Percentiles rank a stretch among this genome's conserved stretches.
These are phyloP conservation scores for Stagonosporopsis cucurbitacearum DNA, from an alignment of 2,329 filamentous ascomycete genomes.

Conservation along the genomic window DNA sequence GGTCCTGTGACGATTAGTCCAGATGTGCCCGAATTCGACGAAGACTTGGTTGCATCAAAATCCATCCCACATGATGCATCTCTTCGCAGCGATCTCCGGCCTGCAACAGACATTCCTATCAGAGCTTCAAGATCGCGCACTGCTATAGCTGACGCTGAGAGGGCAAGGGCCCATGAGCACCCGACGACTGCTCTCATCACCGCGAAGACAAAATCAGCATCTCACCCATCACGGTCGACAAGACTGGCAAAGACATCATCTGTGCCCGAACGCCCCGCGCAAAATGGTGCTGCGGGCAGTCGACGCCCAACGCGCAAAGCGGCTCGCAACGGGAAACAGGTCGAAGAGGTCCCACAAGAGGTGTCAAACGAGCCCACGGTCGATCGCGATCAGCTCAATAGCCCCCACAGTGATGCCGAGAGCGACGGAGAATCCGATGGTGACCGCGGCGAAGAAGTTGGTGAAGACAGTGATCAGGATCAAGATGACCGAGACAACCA, in stretches of 20 bases:
- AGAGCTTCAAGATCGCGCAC: neutral
- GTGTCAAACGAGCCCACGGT: neutral
- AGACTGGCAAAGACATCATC: neutral
- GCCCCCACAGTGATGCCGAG: neutral
- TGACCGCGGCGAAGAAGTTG: neutral
- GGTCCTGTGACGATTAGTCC: neutral
- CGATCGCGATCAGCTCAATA: neutral
- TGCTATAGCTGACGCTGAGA: neutral
- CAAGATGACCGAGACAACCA: neutral
- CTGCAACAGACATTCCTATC: neutral
- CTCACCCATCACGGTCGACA: neutral
- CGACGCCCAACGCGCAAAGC: neutral
- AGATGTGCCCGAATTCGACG: neutral
- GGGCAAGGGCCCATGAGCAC: neutral
- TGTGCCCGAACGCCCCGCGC: neutral
- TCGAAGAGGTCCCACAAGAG: neutral
- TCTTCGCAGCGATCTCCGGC: neutral
- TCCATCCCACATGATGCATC: neutral
- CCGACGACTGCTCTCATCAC: neutral
- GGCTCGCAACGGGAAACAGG: neutral
- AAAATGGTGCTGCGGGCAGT: neutral
- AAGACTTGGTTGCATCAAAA: neutral
- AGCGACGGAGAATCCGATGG: too few relatives aligned
- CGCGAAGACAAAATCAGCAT: neutral
- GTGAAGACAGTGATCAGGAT: neutral